Evolutionary conservation across 106 monocot genomes (phyloP).

Genomic region (Cymbidium sinense): DNA sequence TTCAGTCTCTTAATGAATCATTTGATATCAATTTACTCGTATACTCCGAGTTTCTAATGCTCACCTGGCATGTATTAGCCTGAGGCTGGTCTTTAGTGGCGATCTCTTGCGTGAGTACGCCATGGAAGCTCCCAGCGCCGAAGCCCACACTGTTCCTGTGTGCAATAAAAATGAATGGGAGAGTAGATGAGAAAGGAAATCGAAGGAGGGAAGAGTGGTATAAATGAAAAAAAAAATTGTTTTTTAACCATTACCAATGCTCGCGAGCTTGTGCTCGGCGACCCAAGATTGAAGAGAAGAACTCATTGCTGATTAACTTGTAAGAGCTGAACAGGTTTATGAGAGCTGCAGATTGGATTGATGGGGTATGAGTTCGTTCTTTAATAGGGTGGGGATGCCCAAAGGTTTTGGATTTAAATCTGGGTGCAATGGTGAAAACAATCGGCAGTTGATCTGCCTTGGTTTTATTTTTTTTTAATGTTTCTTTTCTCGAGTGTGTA

Average conservation of each 20-base stretch:
- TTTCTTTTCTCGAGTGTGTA: no score
- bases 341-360: neutral
- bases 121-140: constrained; percentile 43
- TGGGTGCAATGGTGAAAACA: neutral
- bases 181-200: neutral
- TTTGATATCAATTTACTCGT: no score
- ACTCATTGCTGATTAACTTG: neutral
- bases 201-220: neutral
- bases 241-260: constrained; percentile 8
- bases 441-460: neutral
- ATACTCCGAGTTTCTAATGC: no score
- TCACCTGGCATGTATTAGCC: constrained; percentile 72
- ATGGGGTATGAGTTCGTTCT: neutral
- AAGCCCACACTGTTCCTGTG: constrained; percentile 54
- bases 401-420: neutral
- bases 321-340: neutral
- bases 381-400: neutral
- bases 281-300: constrained; percentile 6
- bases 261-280: constrained; percentile 10
- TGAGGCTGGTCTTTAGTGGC: constrained; percentile 47
- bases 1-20: no score
- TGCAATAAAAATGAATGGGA: neutral
- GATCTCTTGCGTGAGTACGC: constrained; percentile 26
- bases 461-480: neutral
- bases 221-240: neutral